Percentiles rank a stretch among this genome's conserved stretches.
These are phyloP conservation scores for Acaromyces ingoldii DNA, from an alignment of 1,284 basidiomycete genomes.

Conservation along the genomic window DNA sequence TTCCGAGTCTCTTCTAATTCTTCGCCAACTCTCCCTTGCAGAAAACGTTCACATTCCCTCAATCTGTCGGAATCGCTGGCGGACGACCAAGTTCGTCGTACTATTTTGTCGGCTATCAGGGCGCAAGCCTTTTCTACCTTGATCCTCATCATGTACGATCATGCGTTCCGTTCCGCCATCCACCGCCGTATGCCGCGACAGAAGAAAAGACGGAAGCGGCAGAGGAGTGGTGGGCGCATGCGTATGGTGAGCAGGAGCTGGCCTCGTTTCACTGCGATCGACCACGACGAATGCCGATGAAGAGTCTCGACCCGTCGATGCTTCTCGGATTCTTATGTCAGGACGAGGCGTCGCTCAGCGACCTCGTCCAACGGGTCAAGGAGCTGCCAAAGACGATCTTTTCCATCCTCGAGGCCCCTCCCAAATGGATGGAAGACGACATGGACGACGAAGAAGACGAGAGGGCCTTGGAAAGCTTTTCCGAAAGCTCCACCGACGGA, in stretches of 20 bases:
- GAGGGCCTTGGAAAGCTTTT: constrained; percentile 55
- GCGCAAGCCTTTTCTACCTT: constrained; percentile 69
- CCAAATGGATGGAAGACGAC: constrained; percentile 69
- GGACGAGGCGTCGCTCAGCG: constrained; percentile 75
- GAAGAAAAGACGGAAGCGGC: constrained; percentile 1
- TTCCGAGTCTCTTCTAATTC: too few relatives aligned
- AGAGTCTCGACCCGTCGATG: constrained; percentile 93
- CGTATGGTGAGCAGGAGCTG: constrained; percentile 65
- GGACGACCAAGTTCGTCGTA: constrained; percentile 92
- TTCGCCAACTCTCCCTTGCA: background rate
- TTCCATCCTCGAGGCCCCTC: constrained; percentile 64
- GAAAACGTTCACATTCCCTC: constrained; percentile 73
- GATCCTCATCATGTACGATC: constrained; percentile 88
- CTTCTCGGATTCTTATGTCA: constrained; percentile 82
- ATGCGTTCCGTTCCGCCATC: constrained; percentile 68
- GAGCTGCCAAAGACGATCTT: constrained; percentile 48
- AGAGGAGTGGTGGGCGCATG: constrained; percentile 60
- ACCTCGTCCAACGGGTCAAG: constrained; percentile 63
- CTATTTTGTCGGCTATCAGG: constrained; percentile 92
- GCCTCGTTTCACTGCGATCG: constrained; percentile 89
- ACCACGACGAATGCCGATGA: constrained; percentile 77
- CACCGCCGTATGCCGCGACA: constrained; percentile 52
- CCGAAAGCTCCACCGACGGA: constrained; percentile 22
- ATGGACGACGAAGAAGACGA: constrained; percentile 73
- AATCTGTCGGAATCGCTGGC: constrained; percentile 91